Conservation (phyloP, 1,284 basidiomycete genomes). For the Ganoderma lucidum region DNA sequence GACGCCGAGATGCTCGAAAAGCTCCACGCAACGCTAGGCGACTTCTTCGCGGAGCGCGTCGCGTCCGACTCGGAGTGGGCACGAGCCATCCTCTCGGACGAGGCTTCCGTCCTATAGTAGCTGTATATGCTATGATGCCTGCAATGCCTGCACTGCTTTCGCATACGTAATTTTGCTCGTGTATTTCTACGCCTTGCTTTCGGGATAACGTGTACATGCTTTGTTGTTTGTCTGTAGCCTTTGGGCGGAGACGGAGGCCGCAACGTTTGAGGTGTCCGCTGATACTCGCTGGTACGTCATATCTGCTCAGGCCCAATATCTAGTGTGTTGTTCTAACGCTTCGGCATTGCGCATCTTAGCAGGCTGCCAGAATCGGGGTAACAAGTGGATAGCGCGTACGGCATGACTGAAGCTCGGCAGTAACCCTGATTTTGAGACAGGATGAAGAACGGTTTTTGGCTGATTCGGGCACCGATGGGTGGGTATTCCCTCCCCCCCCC, state of each 20-base stretch:
- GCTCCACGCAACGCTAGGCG: constrained; percentile 63
- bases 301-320: not conserved
- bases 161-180: constrained; percentile 13
- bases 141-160: not conserved
- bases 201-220: constrained; percentile 23
- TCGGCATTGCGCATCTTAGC: not conserved
- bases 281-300: not conserved
- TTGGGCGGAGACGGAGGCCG: not conserved
- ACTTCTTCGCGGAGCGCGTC: constrained; percentile 65
- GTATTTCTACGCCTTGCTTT: constrained; percentile 28
- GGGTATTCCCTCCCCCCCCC: no score
- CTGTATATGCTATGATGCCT: constrained; percentile 9
- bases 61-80: constrained; percentile 68
- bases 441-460: no score
- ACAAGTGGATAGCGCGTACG: not conserved
- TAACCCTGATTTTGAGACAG: no score
- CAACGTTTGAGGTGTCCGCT: no score
- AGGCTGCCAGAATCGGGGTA: not conserved
- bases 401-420: not conserved
- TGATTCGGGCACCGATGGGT: no score
- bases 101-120: constrained; percentile 14
- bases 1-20: constrained; percentile 57
- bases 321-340: not conserved
- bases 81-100: constrained; percentile 55
- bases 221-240: not conserved